phyloP scores from a whole-genome alignment of 2,329 filamentous ascomycete genomes.

The Pseudocercospora cruenta region DNA sequence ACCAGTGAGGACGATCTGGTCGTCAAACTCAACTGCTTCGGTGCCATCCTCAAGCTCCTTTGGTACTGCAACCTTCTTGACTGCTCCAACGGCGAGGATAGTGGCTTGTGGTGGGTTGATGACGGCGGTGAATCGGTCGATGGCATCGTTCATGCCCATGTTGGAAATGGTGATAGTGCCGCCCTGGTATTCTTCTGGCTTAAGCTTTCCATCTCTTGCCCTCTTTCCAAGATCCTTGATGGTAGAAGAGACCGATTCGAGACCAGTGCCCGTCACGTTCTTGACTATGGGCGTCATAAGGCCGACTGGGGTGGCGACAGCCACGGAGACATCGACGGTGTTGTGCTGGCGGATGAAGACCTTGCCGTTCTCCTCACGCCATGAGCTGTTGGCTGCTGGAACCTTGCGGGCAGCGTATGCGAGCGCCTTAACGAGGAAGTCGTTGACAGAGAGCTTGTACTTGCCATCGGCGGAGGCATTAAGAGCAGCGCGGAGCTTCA shows the following conservation, averaged over 20 bases:
- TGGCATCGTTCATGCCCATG: conserved; percentile 98
- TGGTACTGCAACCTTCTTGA: conserved; percentile 91
- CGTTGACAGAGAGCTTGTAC: conserved; percentile 99
- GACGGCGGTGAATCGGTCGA: conserved; percentile 96
- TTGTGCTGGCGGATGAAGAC: conserved; percentile 87
- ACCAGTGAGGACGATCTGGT: conserved; percentile 91
- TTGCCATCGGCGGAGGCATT: conserved; percentile 86
- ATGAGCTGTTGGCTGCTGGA: conserved; percentile 92
- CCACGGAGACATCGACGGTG: conserved; percentile 91
- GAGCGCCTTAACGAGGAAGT: conserved; percentile 98
- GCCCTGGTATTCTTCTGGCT: conserved; percentile 99
- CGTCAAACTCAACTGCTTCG: conserved; percentile 80
- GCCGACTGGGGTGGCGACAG: conserved; percentile 87
- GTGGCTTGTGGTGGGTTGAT: conserved; percentile 98
- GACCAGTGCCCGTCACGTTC: conserved; percentile 81
- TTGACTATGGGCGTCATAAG: conserved; percentile 98
- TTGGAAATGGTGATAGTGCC: conserved; percentile 99
- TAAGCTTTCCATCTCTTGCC: conserved; percentile 94
- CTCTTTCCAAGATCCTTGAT: conserved; percentile 98
- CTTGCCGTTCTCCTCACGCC: conserved; percentile 74
- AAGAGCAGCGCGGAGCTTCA: conserved; percentile 92
- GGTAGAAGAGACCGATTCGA: conserved; percentile 82
- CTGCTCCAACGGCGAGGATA: conserved; percentile 93
- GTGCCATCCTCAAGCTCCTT: conserved; percentile 82
- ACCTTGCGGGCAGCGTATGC: conserved; percentile 89